Base-by-base conservation (phyloP, 2,329 filamentous ascomycete species). In the Stemphylium beticola region DNA sequence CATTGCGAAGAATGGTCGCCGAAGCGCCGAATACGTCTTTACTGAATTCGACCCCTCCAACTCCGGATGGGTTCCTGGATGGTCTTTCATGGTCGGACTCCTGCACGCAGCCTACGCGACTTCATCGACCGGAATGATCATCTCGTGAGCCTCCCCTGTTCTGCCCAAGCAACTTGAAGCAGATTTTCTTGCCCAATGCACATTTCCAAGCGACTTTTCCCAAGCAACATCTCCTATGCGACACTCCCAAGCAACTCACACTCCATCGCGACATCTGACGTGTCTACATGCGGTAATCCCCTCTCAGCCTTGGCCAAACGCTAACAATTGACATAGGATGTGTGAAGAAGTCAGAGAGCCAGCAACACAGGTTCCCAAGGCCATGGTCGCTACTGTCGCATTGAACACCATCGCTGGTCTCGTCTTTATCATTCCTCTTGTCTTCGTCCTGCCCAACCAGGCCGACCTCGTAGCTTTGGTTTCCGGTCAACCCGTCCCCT, bases 121-220 rank as follows among this genome's bases (percentile, higher is more conserved):
- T 12, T 91, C 88, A 4, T 89, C 87, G 14, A 91, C 88, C 0
- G 89, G 89, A 75, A 92, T 92, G 89, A 88, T 92, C 55, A 88
- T 91, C 71, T 89, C 86, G 85, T 88, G 77, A 81, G 85, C 67
- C 60, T 62, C 57, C 70, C 66, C 61, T 55, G 61, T 58, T 60
- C 46, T 80, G 43, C 57, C 71, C 67, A 61, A 61, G 68, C 70
- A 68, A 66, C 71, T 50, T 48, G 59, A 49, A 55, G 34, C 52
- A 45, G 41, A 55, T 51, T 33, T 32, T 39, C 62, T 46, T 56
- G 56, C 61, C 61, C 60, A 47, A 59, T 49, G 56, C 61, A 61
- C 53, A 57, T 38, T 42, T 58, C 66, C 60, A 60, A 59, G 57
- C 63, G 58, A 58, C 64, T 50, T 15, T 41, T 53, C 48, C 47